These are phyloP conservation scores for Exidia glandulosa DNA, from an alignment of 768 basidiomycete genomes.

Conservation along the genomic window DNA sequence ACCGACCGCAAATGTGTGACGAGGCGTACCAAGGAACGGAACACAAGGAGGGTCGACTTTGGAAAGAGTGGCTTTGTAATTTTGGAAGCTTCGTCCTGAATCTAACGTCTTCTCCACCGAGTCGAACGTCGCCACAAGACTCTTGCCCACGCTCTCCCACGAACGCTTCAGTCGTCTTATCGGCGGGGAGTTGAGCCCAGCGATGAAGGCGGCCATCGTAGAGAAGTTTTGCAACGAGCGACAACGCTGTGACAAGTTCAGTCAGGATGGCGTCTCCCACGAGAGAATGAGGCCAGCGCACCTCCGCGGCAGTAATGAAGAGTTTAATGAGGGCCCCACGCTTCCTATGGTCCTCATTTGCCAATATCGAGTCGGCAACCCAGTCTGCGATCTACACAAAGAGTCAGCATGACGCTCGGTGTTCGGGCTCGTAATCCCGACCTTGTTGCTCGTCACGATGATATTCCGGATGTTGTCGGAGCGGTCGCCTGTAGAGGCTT, in stretches of 20 bases:
- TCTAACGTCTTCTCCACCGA: constrained; percentile 85
- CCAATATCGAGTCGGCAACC: constrained; percentile 80
- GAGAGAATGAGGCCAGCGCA: constrained; percentile 28
- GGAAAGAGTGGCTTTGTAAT: constrained; percentile 77
- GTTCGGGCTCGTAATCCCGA: constrained; percentile 21
- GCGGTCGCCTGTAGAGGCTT: constrained; percentile 41
- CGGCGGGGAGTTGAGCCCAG: constrained; percentile 87
- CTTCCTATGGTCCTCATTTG: constrained; percentile 69
- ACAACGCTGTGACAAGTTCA: constrained; percentile 51
- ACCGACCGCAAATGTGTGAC: neutral
- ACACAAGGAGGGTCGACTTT: constrained; percentile 86
- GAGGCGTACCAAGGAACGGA: constrained; percentile 83
- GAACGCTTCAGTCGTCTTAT: constrained; percentile 88
- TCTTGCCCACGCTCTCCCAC: constrained; percentile 78
- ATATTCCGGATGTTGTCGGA: constrained; percentile 78
- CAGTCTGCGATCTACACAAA: constrained; percentile 71
- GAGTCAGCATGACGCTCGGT: neutral
- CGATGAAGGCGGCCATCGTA: constrained; percentile 92
- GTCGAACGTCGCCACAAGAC: constrained; percentile 60
- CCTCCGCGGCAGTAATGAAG: constrained; percentile 85
- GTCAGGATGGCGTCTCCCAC: neutral
- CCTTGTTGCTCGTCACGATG: constrained; percentile 81
- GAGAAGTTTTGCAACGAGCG: constrained; percentile 87
- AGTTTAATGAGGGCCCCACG: constrained; percentile 79
- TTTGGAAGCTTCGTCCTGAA: constrained; percentile 87